Conservation (phyloP, 352 stramenopile genomes). For the Globisporangium heterothallicum region DNA sequence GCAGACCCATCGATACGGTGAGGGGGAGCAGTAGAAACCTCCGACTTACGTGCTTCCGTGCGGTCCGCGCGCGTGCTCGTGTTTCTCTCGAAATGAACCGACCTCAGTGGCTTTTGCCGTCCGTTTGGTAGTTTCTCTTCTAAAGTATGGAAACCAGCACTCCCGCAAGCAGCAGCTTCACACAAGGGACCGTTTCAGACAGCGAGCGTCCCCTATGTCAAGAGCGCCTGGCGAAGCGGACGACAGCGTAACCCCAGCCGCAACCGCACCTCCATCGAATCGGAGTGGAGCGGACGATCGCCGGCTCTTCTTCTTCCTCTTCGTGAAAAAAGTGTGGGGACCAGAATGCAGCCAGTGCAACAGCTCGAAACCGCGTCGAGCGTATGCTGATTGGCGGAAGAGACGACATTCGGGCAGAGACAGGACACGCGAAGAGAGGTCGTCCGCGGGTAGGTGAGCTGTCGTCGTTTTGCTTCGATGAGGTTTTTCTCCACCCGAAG, state of each 20-base stretch:
- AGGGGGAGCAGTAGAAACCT: too few species aligned
- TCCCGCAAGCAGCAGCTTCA: neutral
- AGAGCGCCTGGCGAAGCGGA: too few species aligned
- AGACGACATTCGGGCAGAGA: too few species aligned
- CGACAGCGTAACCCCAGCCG: too few species aligned
- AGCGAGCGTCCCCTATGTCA: too few species aligned
- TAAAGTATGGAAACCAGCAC: too few species aligned
- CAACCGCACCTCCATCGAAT: too few species aligned
- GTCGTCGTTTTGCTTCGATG: too few species aligned
- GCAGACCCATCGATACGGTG: too few species aligned
- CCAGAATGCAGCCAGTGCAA: conserved; percentile 3
- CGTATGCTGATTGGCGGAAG: neutral
- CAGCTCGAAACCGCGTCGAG: neutral
- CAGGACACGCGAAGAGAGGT: too few species aligned
- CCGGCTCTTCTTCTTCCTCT: neutral
- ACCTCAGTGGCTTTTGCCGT: neutral
- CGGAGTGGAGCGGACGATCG: neutral
- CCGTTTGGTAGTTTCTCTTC: neutral
- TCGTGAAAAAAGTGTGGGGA: neutral
- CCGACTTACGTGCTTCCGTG: conserved; percentile 4
- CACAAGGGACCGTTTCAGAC: neutral
- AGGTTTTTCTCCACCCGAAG: too few species aligned
- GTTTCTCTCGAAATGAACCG: conserved; percentile 27
- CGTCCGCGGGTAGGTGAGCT: too few species aligned
- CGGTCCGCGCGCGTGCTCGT: conserved; percentile 24